These are phyloP conservation scores for Cenchrus americanus DNA, from an alignment of 176 grass and related monocot genomes.

Conservation along the genomic window DNA sequence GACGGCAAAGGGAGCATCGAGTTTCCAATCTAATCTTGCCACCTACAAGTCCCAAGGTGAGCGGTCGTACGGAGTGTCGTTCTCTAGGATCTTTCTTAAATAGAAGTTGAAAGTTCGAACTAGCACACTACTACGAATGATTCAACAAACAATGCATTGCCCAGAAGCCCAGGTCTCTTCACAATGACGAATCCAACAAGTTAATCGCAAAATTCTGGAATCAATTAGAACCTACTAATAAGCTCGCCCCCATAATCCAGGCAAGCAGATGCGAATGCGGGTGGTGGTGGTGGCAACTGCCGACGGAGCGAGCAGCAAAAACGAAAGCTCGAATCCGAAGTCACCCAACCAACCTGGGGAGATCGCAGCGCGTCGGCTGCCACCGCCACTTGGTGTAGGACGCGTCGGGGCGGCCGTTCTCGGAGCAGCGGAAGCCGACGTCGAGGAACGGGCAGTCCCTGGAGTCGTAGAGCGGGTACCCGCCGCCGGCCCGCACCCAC, in stretches of 20 bases:
- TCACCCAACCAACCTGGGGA: conserved; percentile 56
- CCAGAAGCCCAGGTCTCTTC: not conserved
- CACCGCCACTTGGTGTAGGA: conserved; percentile 89
- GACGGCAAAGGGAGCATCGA: conserved; percentile 12
- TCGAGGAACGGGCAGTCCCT: conserved; percentile 80
- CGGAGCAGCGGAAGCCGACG: conserved; percentile 76
- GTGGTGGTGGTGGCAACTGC: not conserved
- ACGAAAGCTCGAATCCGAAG: not conserved
- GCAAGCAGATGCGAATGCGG: not conserved
- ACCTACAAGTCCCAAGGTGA: not conserved
- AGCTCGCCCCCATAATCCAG: not conserved
- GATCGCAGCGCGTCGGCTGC: conserved; percentile 75
- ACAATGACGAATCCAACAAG: not conserved
- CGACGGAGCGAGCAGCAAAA: not conserved
- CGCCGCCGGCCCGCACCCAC: conserved; percentile 73
- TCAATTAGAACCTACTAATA: not conserved
- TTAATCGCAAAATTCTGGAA: not conserved
- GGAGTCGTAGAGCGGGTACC: conserved; percentile 82
- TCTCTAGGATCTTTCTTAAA: not conserved
- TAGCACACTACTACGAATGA: not conserved
- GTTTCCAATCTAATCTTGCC: conserved; percentile 10
- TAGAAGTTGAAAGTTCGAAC: not conserved
- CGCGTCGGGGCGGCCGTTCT: conserved; percentile 74
- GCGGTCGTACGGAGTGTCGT: not conserved
- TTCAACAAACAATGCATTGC: not conserved